A percentile compares a stretch with the other conserved stretches of the same genome.
These are phyloP conservation scores for Tuber borchii DNA, from an alignment of 495 filamentous ascomycete genomes.

Conservation along the genomic window DNA sequence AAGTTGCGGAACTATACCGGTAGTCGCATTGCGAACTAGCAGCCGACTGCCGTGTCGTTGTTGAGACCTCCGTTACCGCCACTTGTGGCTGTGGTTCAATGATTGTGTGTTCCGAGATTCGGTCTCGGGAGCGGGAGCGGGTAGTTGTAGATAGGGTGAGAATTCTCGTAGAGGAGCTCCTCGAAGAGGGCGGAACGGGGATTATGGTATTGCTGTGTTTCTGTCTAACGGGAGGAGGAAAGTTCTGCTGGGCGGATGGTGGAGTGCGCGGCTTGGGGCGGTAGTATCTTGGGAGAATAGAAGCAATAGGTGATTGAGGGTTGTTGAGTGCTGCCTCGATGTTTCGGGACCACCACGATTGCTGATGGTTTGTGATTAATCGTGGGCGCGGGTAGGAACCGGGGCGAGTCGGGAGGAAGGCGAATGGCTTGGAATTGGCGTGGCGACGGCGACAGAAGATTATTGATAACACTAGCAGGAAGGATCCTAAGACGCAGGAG, in stretches of 20 bases:
- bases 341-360: constrained; percentile 1
- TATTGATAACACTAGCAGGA: constrained; percentile 25
- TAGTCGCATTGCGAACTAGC: constrained; percentile 5
- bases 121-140: constrained; percentile 16
- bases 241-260: constrained; percentile 9
- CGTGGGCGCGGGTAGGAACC: background rate
- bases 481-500: constrained; percentile 11
- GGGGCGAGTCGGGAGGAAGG: constrained; percentile 18
- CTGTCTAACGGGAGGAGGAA: background rate
- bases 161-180: constrained; percentile 15
- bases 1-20: constrained; percentile 21
- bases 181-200: constrained; percentile 3
- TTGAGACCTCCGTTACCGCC: constrained; percentile 9
- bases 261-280: constrained; percentile 20
- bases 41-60: constrained; percentile 8
- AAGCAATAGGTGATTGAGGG: constrained; percentile 19
- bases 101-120: constrained; percentile 24
- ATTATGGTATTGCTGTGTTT: constrained; percentile 9
- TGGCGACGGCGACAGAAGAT: constrained; percentile 26
- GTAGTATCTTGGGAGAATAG: constrained; percentile 7
- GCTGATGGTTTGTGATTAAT: background rate
- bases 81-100: constrained; percentile 30
- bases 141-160: constrained; percentile 13
- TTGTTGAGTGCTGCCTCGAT: constrained; percentile 12
- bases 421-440: constrained; percentile 16